Evolutionary conservation across 306 rosid species (phyloP), one percentile per base, ranked within the genome.

Genomic region (Ammopiptanthus mongolicus): DNA sequence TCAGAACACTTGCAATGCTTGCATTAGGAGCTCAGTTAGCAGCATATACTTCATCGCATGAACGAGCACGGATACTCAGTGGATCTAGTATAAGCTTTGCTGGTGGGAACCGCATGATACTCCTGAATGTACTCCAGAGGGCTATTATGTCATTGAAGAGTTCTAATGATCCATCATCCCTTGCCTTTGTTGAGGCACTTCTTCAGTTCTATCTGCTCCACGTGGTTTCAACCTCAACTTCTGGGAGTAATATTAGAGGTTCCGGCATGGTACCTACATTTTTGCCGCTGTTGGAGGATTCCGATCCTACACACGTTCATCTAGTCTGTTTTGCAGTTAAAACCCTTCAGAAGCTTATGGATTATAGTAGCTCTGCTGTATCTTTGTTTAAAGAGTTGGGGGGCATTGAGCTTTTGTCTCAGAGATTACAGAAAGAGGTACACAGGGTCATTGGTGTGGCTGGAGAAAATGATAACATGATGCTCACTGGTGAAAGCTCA

Each of bases 301-400:
- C 88, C 73, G 96, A 96, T 78, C 96, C 93, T 77, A 75, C 77
- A 48, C 99, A 92, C 53, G 74, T 92, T 86, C 97, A 96, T 89
- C 88, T 96, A 22, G 98, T 96, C 81, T 90, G 97, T 78, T 90
- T 86, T 83, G 98, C 98, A 7, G 97, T 96, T 53, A 96, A 96
- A 90, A 92, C 98, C 60, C 95, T 96, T 63, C 98, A 96, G 82
- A 96, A 96, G 91, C 97, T 96, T 75, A 96, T 96, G 99, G 99
- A 92, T 81, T 90, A 86, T 81, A 96, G 99, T 70, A 87, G 93
- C 85, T 90, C 99, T n/a, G 96, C 98, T 71, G 98, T 92, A 46
- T 86, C 99, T 19, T 85, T 92, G 75, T 96, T 96, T 83, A 96
- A 90, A 81, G 99, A 96, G 88, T 89, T 89, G 67, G 99, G 98